Base-by-base conservation (phyloP, 441 rosid species). In the Populus hybrid region DNA sequence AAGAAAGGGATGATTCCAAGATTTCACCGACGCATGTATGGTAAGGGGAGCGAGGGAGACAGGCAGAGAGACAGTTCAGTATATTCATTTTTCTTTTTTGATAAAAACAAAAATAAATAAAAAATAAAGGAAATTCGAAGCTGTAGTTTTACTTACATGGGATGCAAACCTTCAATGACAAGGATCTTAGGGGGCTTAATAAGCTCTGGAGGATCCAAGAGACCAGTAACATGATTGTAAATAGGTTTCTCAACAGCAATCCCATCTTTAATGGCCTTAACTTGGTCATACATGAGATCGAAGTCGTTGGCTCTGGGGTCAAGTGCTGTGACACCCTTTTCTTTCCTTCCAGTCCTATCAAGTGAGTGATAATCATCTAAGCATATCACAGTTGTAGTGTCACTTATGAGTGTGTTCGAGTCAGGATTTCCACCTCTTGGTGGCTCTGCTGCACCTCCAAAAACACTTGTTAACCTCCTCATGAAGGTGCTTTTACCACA, bases 401-500 rank as follows among this genome's bases (percentile, higher is more conserved):
- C 98, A 77, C 98, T 94, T 73, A 94, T 96, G 67, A 96, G 92
- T 1, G 99, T 96, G 89, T 94, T 96, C 5, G 99, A 96, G 72
- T 96, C 99, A 21, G 99, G 99, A 82, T 96, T 96, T 68, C 99
- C 99, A 9, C 94, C 99, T 81, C 77, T 94, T 0, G 99, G 98
- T 57, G 97, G 97, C 94, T 89, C 92, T 0, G 98, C 99, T 1
- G 97, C 97, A 0, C 99, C 99, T 10, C 99, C 98, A 30, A 95
- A 95, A 71, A 95, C 99, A 69, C 98, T 94, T 0, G 99, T 95
- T 5, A 95, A 82, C 77, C 99, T 85, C 82, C 99, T 84, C 99
- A 95, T 95, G 88, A 95, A 95, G 65, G 99, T 95, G 12, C 97
- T 92, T 85, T 95, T 95, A 34, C 99, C 99, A 57, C 99, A 95